Evolutionary conservation across 495 filamentous ascomycete genomes (phyloP).

Genomic region (Talaromyces adpressus): DNA sequence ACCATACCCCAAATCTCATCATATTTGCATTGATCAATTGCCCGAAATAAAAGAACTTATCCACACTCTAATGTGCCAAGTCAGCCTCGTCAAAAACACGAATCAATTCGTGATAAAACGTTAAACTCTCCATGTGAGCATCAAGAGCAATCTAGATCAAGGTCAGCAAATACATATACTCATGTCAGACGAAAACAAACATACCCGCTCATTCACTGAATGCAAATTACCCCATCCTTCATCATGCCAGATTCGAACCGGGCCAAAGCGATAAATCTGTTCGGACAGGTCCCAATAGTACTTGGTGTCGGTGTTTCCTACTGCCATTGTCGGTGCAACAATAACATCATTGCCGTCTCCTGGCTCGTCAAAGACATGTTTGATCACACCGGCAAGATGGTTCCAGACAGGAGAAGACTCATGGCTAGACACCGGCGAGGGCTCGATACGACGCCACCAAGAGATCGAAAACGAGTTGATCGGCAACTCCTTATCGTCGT

Average conservation of each 20-base stretch:
- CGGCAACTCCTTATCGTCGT: constrained; percentile 9
- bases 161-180: not conserved
- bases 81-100: not conserved
- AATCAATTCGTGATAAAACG: not conserved
- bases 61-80: not conserved
- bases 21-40: not conserved
- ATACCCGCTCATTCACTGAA: constrained; percentile 2
- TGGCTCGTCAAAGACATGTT: constrained; percentile 43
- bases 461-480: not conserved
- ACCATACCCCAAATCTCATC: not conserved
- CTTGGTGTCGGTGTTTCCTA: constrained; percentile 56
- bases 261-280: constrained; percentile 49
- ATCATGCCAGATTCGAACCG: constrained; percentile 23
- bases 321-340: constrained; percentile 48
- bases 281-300: constrained; percentile 51
- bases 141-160: not conserved
- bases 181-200: not conserved
- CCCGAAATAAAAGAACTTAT: not conserved
- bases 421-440: constrained; percentile 49
- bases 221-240: not conserved
- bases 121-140: not conserved
- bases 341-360: constrained; percentile 40
- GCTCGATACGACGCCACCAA: constrained; percentile 17
- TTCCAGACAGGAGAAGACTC: constrained; percentile 43
- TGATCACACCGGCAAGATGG: constrained; percentile 21